Base-by-base conservation (phyloP, 495 filamentous ascomycete species). In the Tricharina praecox region DNA sequence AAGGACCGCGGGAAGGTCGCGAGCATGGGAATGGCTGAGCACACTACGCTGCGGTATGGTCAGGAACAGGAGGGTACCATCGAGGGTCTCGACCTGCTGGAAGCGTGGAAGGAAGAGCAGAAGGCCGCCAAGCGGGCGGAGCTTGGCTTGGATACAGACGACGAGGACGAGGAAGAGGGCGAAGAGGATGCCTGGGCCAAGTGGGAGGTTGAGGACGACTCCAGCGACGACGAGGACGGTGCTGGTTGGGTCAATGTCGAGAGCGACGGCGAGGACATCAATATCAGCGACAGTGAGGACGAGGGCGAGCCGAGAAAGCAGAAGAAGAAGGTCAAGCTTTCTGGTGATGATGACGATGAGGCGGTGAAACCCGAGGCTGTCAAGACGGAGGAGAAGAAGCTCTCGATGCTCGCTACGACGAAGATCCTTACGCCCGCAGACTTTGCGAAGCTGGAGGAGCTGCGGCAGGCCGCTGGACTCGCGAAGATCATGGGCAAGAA, bases 71-170 rank as follows among this genome's bases (percentile, higher is more conserved):
- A 62, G 3, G 90, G 86, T 11, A 79, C 75, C 11, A 95, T 99
- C 41, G 86, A 96, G 64, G 92, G 92, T 23, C 65, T 99, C 13
- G 87, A 95, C 50, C 70, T 99, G 23, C 69, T 99, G 15, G 87
- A 85, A 58, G 73, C 82, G 60, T 95, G 82, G 79, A 99, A 95
- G 67, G 81, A 82, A 42, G 86, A 93, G 60, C 83, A 95, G 61
- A 75, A 73, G 52, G 71, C 73, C 58, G 72, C 76, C 64, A 86
- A 75, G 63, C 67, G 74, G 40, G 68, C 68, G 28, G 85, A 83
- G 58, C 71, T 69, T 49, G 80, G 76, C 4, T 62, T 78, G 1
- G 60, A 70, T 1, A 69, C 68, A 15, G 74, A 77, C 5, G 62
- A 77, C 0, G 61, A 70, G 0, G 70, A 67, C n/a, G 70, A 73